phyloP scores from a whole-genome alignment of 495 filamentous ascomycete species.

The Penicillium malachiteum region DNA sequence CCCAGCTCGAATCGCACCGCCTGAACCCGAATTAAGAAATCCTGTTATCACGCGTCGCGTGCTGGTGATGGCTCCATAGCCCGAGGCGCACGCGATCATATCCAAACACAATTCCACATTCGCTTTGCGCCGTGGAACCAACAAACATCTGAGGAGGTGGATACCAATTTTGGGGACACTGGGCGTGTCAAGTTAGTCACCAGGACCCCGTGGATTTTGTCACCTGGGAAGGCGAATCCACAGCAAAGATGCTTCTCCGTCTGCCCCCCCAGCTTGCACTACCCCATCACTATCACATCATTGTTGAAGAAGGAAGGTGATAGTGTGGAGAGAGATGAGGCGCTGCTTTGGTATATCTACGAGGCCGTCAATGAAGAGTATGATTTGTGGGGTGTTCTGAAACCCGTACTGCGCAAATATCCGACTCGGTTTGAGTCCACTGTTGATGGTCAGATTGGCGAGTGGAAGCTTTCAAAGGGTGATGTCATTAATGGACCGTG shows the following conservation, averaged over 20 bases:
- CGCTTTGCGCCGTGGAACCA: conserved; percentile 6
- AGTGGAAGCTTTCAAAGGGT: conserved; percentile 73
- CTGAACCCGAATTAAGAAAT: background rate
- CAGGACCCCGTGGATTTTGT: conserved; percentile 4
- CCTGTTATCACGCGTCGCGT: conserved; percentile 22
- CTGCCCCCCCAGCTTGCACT: conserved; percentile 65
- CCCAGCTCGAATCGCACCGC: background rate
- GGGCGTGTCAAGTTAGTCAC: conserved; percentile 5
- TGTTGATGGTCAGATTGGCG: conserved; percentile 70
- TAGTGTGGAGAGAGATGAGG: conserved; percentile 67
- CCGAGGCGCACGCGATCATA: conserved; percentile 29
- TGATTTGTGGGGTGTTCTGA: conserved; percentile 62
- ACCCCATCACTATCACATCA: conserved; percentile 91
- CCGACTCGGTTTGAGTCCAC: conserved; percentile 78
- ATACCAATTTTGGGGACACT: background rate
- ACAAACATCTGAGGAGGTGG: background rate
- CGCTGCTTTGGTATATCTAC: conserved; percentile 83
- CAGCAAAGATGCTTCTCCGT: conserved; percentile 50
- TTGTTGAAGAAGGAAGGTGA: conserved; percentile 76
- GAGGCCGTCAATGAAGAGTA: conserved; percentile 73
- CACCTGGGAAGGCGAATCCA: conserved; percentile 19
- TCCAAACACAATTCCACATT: conserved; percentile 11
- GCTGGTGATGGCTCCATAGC: conserved; percentile 38
- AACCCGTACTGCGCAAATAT: conserved; percentile 68
- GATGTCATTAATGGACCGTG: too few relatives aligned